Conservation (phyloP, 108 stramenopile genomes). For the Fragilaria radians region DNA sequence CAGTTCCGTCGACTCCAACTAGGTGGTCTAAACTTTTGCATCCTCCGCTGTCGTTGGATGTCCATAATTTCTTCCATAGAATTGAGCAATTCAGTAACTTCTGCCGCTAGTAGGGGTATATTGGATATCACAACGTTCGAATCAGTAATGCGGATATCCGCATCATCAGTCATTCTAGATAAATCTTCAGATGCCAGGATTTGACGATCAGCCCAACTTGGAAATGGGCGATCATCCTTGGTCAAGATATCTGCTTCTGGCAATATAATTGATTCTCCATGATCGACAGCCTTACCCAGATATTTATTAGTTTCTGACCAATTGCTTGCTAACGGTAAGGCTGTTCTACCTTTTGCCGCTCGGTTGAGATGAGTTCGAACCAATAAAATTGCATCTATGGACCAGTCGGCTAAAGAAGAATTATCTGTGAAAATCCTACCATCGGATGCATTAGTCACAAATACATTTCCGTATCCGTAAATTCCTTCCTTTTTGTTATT, state of each 20-base stretch:
- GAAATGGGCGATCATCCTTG: background rate
- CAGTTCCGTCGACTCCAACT: constrained; percentile 54
- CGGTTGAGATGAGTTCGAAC: constrained; percentile 65
- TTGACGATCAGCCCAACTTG: background rate
- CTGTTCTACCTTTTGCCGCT: constrained; percentile 38
- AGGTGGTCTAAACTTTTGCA: constrained; percentile 61
- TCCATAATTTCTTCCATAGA: constrained; percentile 64
- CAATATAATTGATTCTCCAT: background rate
- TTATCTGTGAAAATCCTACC: constrained; percentile 61
- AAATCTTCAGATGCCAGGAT: background rate
- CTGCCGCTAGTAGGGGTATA: constrained; percentile 54
- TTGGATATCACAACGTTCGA: constrained; percentile 38
- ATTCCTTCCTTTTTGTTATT: background rate
- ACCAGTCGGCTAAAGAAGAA: constrained; percentile 71
- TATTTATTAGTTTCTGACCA: constrained; percentile 38
- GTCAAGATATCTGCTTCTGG: background rate
- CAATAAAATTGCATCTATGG: constrained; percentile 70
- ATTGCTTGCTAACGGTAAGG: constrained; percentile 51
- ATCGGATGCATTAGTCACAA: constrained; percentile 34
- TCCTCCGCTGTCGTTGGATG: constrained; percentile 55
- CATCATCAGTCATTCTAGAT: background rate
- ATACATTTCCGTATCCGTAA: constrained; percentile 20
- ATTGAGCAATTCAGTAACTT: constrained; percentile 59
- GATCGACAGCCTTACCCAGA: background rate
- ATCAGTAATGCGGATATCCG: too few species aligned